These are phyloP conservation scores for Phoenix roebelenii DNA, from an alignment of 176 grass and related monocot genomes.

Conservation along the genomic window DNA sequence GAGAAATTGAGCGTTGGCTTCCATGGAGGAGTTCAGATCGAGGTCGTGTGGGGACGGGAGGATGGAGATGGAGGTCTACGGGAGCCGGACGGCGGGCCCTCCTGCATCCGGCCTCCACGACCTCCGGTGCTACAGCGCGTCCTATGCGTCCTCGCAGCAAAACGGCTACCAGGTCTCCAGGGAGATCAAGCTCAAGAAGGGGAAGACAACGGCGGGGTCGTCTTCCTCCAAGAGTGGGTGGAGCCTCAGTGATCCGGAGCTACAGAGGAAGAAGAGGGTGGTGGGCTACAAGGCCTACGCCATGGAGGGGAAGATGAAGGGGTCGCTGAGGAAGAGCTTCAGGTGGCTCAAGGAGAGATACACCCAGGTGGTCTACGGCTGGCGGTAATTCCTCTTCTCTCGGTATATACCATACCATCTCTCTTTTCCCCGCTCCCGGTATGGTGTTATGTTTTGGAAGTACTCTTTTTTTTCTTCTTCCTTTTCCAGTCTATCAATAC, in stretches of 20 bases:
- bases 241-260: constrained; percentile 48
- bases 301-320: constrained; percentile 66
- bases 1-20: neutral
- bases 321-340: constrained; percentile 55
- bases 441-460: too few relatives aligned
- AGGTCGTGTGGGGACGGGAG: constrained; percentile 14
- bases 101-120: constrained; percentile 10
- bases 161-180: neutral
- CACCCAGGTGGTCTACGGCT: constrained; percentile 43
- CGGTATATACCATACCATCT: too few relatives aligned
- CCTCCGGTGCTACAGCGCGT: constrained; percentile 50
- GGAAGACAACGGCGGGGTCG: constrained; percentile 21
- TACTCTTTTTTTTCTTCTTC: too few relatives aligned
- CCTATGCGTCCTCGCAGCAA: constrained; percentile 45
- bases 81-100: neutral
- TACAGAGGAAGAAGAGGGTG: constrained; percentile 80
- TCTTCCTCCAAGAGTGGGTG: constrained; percentile 28
- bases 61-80: constrained; percentile 18
- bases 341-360: constrained; percentile 73
- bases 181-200: constrained; percentile 14
- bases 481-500: too few relatives aligned
- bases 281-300: constrained; percentile 70
- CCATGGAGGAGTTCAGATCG: constrained; percentile 21
- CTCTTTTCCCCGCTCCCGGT: too few relatives aligned
- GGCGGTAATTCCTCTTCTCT: constrained; percentile 12